Base-by-base conservation (phyloP, 495 filamentous ascomycete genomes). In the Penicillium maclennaniae region DNA sequence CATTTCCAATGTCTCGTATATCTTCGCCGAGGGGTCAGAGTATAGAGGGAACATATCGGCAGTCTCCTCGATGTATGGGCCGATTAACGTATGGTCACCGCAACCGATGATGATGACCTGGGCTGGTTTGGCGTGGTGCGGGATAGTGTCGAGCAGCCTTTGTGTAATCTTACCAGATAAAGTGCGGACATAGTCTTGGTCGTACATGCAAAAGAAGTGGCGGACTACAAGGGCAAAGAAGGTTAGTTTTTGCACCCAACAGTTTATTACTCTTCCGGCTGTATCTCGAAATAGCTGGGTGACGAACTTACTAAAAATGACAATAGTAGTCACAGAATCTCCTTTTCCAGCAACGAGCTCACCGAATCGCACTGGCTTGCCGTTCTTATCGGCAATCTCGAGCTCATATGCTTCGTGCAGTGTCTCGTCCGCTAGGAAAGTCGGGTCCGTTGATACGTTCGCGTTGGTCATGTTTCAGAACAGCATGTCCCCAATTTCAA, bases 331-430 rank as follows among this genome's bases (percentile, higher is more conserved):
- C 36, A 66, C 51, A 12, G 61, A 48, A n/a, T 54, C 55, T 0
- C 63, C 60, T 20, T 63, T 63, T 0, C 55, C 60, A 2, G 57
- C 51, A 2, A 66, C 58, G 7, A 66, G 50, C 26, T 66, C 60
- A 0, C 65, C 65, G 17, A 68, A 65, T 9, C 65, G 59, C 10
- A 68, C 41, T 2, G 28, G 9, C 0, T 50, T 23, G 25, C 59
- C 59, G 27, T 45, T 53, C 10, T 54, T 39, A 7, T 49, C 42
- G 17, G 59, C 39, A 1, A 68, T 45, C 15, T 65, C 56, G 17
- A 68, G 51, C 23, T 68, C 57, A 21, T 65, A 68, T 14, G 62
- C 61, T 34, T 65, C 57, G 86, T 61, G 59, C 1, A 61, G 48
- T 8, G 54, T 39, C 14, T 55, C 59, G 20, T 61, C 59, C 4